Evolutionary conservation across 305 asterid species (phyloP).

Genomic region (Fraxinus albicans): DNA sequence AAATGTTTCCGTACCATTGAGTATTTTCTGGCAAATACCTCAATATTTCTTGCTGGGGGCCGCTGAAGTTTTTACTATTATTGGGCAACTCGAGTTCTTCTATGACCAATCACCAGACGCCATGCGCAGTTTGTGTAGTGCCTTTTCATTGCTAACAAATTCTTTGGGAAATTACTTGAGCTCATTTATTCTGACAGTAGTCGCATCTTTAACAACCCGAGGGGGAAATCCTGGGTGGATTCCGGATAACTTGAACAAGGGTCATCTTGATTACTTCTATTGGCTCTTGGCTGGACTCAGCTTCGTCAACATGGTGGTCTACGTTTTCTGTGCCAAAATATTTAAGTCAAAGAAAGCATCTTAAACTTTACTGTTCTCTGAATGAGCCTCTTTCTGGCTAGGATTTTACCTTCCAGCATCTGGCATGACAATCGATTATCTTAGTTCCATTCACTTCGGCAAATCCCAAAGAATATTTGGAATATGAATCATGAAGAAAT

Average conservation of each 20-base stretch:
- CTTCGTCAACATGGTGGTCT: constrained; percentile 64
- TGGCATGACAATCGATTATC: not conserved
- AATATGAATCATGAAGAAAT: not conserved
- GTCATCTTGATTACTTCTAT: constrained; percentile 81
- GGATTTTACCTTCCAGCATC: not conserved
- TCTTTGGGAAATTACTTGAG: constrained; percentile 83
- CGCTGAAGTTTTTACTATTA: constrained; percentile 77
- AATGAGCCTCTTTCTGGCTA: not conserved
- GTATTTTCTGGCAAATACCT: constrained; percentile 87
- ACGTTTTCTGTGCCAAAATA: constrained; percentile 65
- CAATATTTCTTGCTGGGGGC: constrained; percentile 84
- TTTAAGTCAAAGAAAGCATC: constrained; percentile 72
- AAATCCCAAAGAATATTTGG: not conserved
- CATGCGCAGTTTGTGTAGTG: constrained; percentile 90
- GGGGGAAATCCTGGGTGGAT: constrained; percentile 86
- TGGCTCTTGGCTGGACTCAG: constrained; percentile 88
- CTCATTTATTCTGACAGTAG: constrained; percentile 77
- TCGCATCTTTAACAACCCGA: constrained; percentile 58
- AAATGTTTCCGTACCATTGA: constrained; percentile 62
- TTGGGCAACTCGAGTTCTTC: constrained; percentile 87
- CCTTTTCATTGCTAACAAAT: constrained; percentile 63
- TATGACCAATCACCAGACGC: constrained; percentile 94
- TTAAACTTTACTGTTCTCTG: constrained; percentile 19
- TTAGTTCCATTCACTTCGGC: not conserved
- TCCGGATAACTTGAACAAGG: constrained; percentile 82